Conservation (phyloP, 495 filamentous ascomycete species). For the Chaetomium tenue region DNA sequence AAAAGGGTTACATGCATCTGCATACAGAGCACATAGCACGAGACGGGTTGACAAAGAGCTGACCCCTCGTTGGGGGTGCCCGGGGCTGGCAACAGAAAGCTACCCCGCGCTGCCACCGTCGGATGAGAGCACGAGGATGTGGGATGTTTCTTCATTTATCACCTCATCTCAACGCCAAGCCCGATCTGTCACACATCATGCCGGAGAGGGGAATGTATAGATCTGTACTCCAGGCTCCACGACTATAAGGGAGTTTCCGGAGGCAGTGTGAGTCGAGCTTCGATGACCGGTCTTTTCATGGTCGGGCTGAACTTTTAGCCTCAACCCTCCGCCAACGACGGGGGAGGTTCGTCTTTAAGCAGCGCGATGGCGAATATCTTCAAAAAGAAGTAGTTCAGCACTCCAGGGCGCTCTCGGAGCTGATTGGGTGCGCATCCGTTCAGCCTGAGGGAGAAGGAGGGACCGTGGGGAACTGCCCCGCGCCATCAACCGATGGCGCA, state of each 20-base stretch:
- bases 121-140: not conserved
- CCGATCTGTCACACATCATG: not conserved
- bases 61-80: conserved; percentile 12
- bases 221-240: not conserved
- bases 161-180: conserved; percentile 13
- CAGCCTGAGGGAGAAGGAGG: not conserved
- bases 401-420: not conserved
- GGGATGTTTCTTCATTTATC: conserved; percentile 6
- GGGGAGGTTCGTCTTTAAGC: not conserved
- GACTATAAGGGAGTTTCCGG: no score
- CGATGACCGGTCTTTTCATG: conserved; percentile 6
- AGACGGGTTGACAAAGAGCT: no score
- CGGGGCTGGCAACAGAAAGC: not conserved
- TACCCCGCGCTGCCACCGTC: conserved; percentile 15
- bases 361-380: not conserved
- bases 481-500: conserved; percentile 35
- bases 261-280: not conserved
- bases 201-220: not conserved
- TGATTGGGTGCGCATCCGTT: not conserved
- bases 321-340: conserved; percentile 1
- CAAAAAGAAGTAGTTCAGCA: no score
- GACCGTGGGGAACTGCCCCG: conserved; percentile 27
- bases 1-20: conserved; percentile 8
- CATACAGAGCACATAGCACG: not conserved
- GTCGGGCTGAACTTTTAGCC: not conserved